Conservation (phyloP, 495 filamentous ascomycete species). For the Parathielavia appendiculata region DNA sequence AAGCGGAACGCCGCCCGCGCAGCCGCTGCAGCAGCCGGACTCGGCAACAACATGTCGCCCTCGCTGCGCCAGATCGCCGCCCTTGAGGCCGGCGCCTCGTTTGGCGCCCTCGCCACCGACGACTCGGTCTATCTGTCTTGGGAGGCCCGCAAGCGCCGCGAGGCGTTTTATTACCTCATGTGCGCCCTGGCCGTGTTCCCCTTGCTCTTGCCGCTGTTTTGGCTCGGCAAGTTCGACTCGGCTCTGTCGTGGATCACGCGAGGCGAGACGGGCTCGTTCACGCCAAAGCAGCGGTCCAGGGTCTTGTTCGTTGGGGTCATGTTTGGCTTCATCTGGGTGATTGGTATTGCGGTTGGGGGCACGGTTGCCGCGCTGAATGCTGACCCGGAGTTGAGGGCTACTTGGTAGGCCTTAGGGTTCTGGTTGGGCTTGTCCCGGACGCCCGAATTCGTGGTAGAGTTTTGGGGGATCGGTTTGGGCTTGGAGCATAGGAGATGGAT, state of each 20-base stretch:
- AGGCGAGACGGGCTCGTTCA: conserved; percentile 31
- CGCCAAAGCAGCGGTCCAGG: conserved; percentile 26
- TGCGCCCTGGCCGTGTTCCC: conserved; percentile 31
- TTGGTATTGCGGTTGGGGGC: conserved; percentile 6
- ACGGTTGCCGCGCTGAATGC: too few species aligned
- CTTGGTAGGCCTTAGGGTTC: too few species aligned
- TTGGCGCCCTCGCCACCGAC: conserved; percentile 11
- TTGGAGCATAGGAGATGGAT: too few species aligned
- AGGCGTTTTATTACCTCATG: conserved; percentile 29
- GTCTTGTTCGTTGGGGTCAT: conserved; percentile 22
- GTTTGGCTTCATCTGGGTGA: conserved; percentile 20
- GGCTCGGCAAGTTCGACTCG: conserved; percentile 26
- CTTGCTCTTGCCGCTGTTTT: conserved; percentile 31
- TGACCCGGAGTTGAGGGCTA: too few species aligned
- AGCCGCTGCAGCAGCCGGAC: not conserved
- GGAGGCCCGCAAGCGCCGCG: conserved; percentile 20
- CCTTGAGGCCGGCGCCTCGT: conserved; percentile 13
- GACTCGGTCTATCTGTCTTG: conserved; percentile 29
- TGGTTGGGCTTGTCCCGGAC: too few species aligned
- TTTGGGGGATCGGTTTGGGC: too few species aligned
- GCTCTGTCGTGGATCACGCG: conserved; percentile 33
- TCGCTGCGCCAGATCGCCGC: conserved; percentile 15
- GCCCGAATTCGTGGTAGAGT: too few species aligned
- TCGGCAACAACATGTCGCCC: not conserved
- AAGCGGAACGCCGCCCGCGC: not conserved